These are phyloP conservation scores for Corynascus novoguineensis DNA, from an alignment of 495 filamentous ascomycete genomes.

Conservation along the genomic window DNA sequence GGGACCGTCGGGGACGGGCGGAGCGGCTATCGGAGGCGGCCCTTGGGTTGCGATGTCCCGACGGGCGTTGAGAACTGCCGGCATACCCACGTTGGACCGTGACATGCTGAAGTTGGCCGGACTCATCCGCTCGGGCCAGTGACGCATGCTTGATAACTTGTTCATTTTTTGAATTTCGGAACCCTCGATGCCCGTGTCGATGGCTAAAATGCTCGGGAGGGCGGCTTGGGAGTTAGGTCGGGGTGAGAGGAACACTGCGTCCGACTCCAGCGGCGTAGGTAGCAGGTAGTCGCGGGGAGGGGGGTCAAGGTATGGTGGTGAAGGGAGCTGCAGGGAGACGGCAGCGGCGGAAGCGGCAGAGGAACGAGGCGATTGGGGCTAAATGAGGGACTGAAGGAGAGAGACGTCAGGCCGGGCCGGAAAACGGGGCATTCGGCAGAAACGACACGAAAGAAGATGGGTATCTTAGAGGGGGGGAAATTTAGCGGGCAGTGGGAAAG, in stretches of 20 bases:
- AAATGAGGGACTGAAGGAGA: constrained; percentile 28
- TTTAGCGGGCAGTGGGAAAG: constrained; percentile 6
- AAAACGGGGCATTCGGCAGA: constrained; percentile 24
- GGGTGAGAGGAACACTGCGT: neutral
- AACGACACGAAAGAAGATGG: constrained; percentile 25
- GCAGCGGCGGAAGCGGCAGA: constrained; percentile 11
- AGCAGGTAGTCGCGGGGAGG: neutral
- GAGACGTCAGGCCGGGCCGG: constrained; percentile 13
- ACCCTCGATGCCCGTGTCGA: neutral
- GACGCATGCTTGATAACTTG: constrained; percentile 89
- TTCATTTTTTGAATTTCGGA: constrained; percentile 59
- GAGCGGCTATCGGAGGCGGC: constrained; percentile 58
- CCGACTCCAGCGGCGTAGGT: neutral
- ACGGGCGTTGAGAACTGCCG: constrained; percentile 53
- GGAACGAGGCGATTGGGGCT: constrained; percentile 24
- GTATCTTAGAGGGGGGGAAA: constrained; percentile 26
- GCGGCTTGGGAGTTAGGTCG: neutral
- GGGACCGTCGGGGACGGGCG: constrained; percentile 56
- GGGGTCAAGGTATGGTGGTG: constrained; percentile 4
- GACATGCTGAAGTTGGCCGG: constrained; percentile 68
- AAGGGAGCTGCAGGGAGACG: constrained; percentile 1
- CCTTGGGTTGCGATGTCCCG: constrained; percentile 60
- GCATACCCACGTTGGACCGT: constrained; percentile 66
- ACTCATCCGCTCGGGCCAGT: constrained; percentile 91
- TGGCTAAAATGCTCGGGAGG: constrained; percentile 1